Evolutionary conservation across 108 stramenopile genomes (phyloP).

Genomic region (Mediolabrus comicus): DNA sequence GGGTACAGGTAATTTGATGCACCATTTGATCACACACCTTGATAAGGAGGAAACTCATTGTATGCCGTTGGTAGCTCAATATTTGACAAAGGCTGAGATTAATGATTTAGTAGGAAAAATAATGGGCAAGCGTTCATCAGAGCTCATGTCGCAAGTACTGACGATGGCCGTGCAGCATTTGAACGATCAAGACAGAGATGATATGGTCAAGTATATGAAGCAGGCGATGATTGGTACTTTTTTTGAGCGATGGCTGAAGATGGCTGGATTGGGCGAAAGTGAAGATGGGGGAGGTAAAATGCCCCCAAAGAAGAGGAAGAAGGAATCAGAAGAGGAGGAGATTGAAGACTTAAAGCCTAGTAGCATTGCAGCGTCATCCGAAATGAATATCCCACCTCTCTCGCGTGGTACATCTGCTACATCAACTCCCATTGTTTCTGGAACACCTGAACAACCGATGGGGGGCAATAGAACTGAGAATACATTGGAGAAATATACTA

Average conservation of each 20-base stretch:
- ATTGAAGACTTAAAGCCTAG: neutral
- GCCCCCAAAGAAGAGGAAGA: slow-evolving; percentile 2
- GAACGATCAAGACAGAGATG: slow-evolving; percentile 62
- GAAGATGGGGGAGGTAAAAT: slow-evolving; percentile 25
- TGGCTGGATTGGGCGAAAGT: slow-evolving; percentile 56
- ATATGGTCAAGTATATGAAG: slow-evolving; percentile 90
- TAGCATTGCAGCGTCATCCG: neutral
- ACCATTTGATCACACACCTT: slow-evolving; percentile 78
- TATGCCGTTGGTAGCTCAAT: slow-evolving; percentile 83
- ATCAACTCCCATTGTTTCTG: neutral
- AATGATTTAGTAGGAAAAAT: slow-evolving; percentile 86
- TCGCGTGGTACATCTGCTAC: neutral
- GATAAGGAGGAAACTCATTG: slow-evolving; percentile 90
- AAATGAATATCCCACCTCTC: neutral
- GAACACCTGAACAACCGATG: neutral
- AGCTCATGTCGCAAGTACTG: slow-evolving; percentile 87
- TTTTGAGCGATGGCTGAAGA: slow-evolving; percentile 87
- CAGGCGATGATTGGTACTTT: slow-evolving; percentile 90
- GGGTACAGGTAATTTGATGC: slow-evolving; percentile 49
- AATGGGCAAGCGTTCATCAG: slow-evolving; percentile 83
- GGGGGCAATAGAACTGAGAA: slow-evolving; percentile 2
- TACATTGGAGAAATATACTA: slow-evolving; percentile 49
- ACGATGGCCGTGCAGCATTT: slow-evolving; percentile 92
- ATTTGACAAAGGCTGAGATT: slow-evolving; percentile 81
- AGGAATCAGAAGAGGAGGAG: neutral